Evolutionary conservation across 2,329 filamentous ascomycete species (phyloP).

Genomic region (Pseudonectria buxi): DNA sequence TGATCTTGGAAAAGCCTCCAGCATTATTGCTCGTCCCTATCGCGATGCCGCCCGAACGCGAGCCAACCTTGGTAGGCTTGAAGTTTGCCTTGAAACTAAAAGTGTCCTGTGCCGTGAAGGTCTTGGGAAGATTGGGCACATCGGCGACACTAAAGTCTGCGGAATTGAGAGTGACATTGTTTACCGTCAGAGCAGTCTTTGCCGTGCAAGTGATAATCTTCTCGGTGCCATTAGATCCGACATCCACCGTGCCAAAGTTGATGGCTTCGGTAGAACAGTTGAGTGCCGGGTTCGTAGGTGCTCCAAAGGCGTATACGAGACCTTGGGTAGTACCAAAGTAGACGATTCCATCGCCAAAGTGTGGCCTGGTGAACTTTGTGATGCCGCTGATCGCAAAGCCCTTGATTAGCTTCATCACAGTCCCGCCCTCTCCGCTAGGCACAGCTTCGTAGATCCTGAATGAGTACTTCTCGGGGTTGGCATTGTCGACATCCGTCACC

Average conservation of each 20-base stretch:
- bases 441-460: conserved; percentile 47
- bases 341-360: conserved; percentile 49
- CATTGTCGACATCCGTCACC: conserved; percentile 49
- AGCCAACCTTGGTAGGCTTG: conserved; percentile 33
- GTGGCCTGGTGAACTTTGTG: conserved; percentile 50
- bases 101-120: conserved; percentile 27
- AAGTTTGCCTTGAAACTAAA: conserved; percentile 41
- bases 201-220: conserved; percentile 41
- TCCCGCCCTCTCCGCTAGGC: conserved; percentile 33
- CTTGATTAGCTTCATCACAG: conserved; percentile 38
- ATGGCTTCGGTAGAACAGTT: conserved; percentile 43
- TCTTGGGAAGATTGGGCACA: conserved; percentile 25
- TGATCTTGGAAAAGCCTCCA: conserved; percentile 35
- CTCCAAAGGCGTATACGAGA: conserved; percentile 48
- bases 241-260: conserved; percentile 39
- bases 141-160: conserved; percentile 31
- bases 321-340: conserved; percentile 48
- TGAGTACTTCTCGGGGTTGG: conserved; percentile 20
- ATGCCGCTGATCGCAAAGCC: conserved; percentile 45
- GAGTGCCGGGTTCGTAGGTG: conserved; percentile 45
- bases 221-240: conserved; percentile 26
- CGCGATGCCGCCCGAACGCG: conserved; percentile 39
- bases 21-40: conserved; percentile 40
- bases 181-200: conserved; percentile 36
- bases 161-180: conserved; percentile 27